Evolutionary conservation across 352 stramenopile genomes (phyloP).

Genomic region (Thraustochytrium sp.): DNA sequence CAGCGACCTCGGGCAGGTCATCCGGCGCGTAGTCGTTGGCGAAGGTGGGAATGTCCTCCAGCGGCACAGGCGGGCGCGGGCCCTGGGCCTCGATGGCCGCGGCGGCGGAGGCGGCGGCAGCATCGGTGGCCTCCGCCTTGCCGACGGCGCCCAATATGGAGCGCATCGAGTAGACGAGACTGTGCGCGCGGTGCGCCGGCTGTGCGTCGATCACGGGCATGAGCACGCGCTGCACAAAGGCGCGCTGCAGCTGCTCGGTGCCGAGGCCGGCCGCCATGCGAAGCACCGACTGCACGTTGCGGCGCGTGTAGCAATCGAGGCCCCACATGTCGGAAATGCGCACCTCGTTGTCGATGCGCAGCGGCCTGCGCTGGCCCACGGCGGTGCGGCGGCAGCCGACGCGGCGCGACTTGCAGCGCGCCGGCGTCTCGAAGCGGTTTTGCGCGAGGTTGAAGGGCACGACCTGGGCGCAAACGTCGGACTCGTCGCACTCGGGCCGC

Average conservation of each 20-base stretch:
- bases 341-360: background rate
- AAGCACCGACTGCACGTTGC: constrained; percentile 25
- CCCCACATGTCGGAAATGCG: constrained; percentile 37
- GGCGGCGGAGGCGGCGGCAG: background rate
- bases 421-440: background rate
- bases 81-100: background rate
- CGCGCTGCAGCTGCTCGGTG: background rate
- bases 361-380: background rate
- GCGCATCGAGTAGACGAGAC: constrained; percentile 1
- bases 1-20: background rate
- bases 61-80: background rate
- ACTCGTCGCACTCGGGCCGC: background rate
- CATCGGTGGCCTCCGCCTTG: background rate
- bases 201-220: constrained; percentile 22
- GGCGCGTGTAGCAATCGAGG: constrained; percentile 30
- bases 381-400: constrained; percentile 11
- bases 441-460: constrained; percentile 4
- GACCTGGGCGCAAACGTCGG: constrained; percentile 4
- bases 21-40: background rate
- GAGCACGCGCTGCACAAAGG: constrained; percentile 10
- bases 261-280: background rate
- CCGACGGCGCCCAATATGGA: background rate
- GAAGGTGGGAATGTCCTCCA: constrained; percentile 20
- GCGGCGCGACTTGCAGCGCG: background rate
- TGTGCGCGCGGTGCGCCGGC: background rate